Evolutionary conservation across 306 rosid species (phyloP).

Genomic region (Alnus glutinosa): DNA sequence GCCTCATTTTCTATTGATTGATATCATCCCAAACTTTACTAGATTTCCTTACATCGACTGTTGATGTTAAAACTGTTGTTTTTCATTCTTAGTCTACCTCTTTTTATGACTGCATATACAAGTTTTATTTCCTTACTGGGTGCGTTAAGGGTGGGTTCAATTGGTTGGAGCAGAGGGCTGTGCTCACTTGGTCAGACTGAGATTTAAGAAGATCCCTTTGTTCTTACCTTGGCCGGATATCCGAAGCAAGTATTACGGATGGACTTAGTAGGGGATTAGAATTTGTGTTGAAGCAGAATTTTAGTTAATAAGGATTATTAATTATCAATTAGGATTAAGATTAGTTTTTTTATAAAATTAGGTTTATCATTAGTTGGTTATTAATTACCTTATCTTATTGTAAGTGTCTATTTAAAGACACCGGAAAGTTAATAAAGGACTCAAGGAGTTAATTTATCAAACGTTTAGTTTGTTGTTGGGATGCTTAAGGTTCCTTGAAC

Average conservation of each 20-base stretch:
- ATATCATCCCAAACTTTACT: neutral
- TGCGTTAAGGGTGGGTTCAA: neutral
- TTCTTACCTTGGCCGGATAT: neutral
- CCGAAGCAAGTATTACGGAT: neutral
- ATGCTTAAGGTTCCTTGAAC: too few relatives aligned
- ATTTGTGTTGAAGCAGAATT: too few relatives aligned
- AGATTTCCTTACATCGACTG: neutral
- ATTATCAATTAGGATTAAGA: too few relatives aligned
- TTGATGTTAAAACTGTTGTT: neutral
- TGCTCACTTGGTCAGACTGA: neutral
- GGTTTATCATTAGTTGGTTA: too few relatives aligned
- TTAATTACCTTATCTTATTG: too few relatives aligned
- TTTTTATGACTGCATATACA: neutral
- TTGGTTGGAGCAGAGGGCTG: slow-evolving; percentile 2
- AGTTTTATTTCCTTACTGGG: neutral
- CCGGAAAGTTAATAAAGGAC: too few relatives aligned
- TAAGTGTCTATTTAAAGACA: too few relatives aligned
- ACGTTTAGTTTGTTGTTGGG: too few relatives aligned
- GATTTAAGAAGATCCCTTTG: neutral
- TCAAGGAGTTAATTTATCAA: too few relatives aligned
- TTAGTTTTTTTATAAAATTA: too few relatives aligned
- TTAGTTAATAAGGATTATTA: too few relatives aligned
- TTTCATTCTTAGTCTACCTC: neutral
- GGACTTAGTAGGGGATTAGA: too few relatives aligned
- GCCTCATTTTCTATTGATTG: neutral